These are phyloP conservation scores for Candida alai DNA, from an alignment of 805 yeast genomes.

Conservation along the genomic window DNA sequence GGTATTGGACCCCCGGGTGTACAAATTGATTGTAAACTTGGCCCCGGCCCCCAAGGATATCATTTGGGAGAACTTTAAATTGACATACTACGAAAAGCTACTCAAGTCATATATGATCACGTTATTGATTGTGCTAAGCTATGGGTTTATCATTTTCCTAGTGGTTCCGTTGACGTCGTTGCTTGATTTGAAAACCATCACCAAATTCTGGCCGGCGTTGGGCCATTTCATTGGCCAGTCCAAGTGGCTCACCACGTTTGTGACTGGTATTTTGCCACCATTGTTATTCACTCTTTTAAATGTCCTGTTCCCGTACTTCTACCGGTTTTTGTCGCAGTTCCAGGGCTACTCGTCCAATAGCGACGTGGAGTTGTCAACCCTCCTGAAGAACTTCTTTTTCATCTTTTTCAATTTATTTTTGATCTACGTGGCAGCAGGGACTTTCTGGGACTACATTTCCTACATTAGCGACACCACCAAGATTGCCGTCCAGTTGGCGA, in stretches of 20 bases:
- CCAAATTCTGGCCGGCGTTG: slow-evolving; percentile 55
- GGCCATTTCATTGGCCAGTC: slow-evolving; percentile 51
- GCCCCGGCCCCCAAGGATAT: slow-evolving; percentile 49
- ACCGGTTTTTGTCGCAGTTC: slow-evolving; percentile 43
- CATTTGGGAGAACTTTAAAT: slow-evolving; percentile 42
- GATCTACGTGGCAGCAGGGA: slow-evolving; percentile 60
- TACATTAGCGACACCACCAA: slow-evolving; percentile 75
- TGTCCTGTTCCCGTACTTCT: slow-evolving; percentile 51
- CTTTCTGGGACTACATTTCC: slow-evolving; percentile 57
- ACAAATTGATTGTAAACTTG: slow-evolving; percentile 37
- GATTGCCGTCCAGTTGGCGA: slow-evolving; percentile 82
- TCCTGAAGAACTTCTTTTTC: slow-evolving; percentile 56
- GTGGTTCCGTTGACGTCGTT: slow-evolving; percentile 55
- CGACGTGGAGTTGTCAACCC: slow-evolving; percentile 54
- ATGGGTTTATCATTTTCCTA: slow-evolving; percentile 50
- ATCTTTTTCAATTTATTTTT: slow-evolving; percentile 58
- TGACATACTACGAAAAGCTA: slow-evolving; percentile 36
- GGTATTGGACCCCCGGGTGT: slow-evolving; percentile 42
- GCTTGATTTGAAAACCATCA: slow-evolving; percentile 52
- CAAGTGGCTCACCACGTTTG: slow-evolving; percentile 49
- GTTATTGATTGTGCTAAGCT: slow-evolving; percentile 43
- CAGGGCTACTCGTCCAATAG: slow-evolving; percentile 57
- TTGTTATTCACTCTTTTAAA: slow-evolving; percentile 54
- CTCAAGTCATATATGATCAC: slow-evolving; percentile 40
- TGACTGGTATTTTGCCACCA: slow-evolving; percentile 62